Evolutionary conservation across 2,329 filamentous ascomycete genomes (phyloP).

Genomic region (Colletotrichum sp.): DNA sequence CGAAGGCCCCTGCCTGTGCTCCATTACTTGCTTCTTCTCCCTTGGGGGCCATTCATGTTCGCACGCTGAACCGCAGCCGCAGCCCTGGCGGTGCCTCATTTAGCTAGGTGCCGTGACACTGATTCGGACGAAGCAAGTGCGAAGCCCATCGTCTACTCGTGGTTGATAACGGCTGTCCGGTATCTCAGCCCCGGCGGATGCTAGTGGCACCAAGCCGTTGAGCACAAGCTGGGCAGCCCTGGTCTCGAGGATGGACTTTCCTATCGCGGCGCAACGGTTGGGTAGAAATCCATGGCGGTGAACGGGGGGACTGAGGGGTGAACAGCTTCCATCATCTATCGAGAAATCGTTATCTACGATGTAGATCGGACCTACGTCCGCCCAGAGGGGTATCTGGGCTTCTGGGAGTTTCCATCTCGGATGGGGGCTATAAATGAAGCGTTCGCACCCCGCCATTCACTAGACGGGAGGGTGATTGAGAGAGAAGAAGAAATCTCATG

Average conservation of each 20-base stretch:
- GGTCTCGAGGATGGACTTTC: constrained; percentile 15
- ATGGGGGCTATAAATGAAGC: neutral
- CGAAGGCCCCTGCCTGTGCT: neutral
- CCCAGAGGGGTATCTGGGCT: neutral
- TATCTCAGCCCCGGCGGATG: neutral
- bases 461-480: neutral
- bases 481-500: neutral
- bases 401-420: constrained; percentile 10
- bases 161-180: constrained; percentile 5
- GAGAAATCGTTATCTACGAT: constrained; percentile 11
- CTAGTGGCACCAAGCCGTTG: neutral
- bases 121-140: neutral
- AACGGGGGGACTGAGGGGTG: neutral
- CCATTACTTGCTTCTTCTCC: neutral
- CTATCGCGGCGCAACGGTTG: constrained; percentile 14
- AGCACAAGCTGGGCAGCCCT: constrained; percentile 8
- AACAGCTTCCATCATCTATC: neutral
- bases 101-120: neutral
- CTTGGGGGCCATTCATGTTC: neutral
- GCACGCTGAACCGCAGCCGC: too few relatives aligned
- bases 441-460: neutral
- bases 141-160: neutral
- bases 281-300: constrained; percentile 11
- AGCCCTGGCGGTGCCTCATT: neutral
- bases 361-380: neutral